Conservation (phyloP, 257 asterid species). For the Euphrasia confusa region DNA sequence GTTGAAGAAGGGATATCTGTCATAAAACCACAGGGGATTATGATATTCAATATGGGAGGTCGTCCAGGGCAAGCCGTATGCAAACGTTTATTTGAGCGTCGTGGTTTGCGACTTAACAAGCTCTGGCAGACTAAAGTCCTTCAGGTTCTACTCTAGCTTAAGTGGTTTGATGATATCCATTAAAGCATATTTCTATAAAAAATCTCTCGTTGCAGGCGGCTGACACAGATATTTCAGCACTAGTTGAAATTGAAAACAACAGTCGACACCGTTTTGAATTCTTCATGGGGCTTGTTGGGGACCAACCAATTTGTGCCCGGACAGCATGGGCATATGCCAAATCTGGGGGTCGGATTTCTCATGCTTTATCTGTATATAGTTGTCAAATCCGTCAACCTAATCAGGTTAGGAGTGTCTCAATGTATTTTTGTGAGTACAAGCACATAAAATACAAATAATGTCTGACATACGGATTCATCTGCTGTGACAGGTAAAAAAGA, state of each 20-base stretch:
- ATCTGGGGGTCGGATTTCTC: conserved; percentile 94
- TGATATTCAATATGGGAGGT: conserved; percentile 99
- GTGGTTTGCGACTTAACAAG: conserved; percentile 84
- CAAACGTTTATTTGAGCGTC: conserved; percentile 94
- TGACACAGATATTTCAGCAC: conserved; percentile 95
- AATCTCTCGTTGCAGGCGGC: conserved; percentile 72
- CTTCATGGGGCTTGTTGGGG: conserved; percentile 99
- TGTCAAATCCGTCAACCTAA: conserved; percentile 90
- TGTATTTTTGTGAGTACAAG: conserved; percentile 11
- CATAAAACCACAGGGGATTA: conserved; percentile 89
- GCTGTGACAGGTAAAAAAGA: conserved; percentile 71
- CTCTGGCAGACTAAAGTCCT: conserved; percentile 99
- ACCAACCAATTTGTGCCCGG: conserved; percentile 95
- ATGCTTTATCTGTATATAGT: conserved; percentile 93
- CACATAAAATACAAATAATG: conserved; percentile 10
- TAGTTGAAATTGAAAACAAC: conserved; percentile 95
- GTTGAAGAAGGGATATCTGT: conserved; percentile 99
- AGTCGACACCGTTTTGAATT: conserved; percentile 98
- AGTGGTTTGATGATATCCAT: conserved; percentile 10
- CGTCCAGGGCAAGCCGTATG: conserved; percentile 99
- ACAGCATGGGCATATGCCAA: conserved; percentile 99
- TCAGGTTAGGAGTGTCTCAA: conserved; percentile 45
- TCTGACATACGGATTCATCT: conserved; percentile 28
- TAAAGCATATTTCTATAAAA: conserved; percentile 25
- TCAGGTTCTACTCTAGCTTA: conserved; percentile 52